Evolutionary conservation across 768 basidiomycete genomes (phyloP), one percentile per base, ranked within the genome.

Genomic region (Podaxis pistillaris): DNA sequence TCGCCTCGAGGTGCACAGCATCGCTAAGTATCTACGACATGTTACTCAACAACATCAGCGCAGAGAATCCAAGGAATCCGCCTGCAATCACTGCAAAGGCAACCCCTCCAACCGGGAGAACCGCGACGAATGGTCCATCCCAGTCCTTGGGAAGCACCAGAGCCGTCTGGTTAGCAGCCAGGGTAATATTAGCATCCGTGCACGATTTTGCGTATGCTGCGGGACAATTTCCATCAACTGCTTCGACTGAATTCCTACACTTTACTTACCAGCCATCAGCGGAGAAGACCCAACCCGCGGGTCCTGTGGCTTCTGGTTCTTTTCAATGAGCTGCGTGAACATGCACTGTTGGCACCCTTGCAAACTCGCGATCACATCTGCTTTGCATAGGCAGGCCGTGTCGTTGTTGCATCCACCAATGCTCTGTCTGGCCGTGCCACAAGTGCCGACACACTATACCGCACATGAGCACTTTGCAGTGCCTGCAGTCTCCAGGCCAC

Each of bases 331-430:
- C 61, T 75, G 74, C 46, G 73, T 70, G 69, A 88, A 86, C 80
- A 88, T 82, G 77, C 90, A 92, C 68, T 86, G 84, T 71, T 92
- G 82, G 74, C 89, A 89, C 37, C 68, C 55, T 1, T 78, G 73
- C 60, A 92, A 72, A 1, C 74, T 66, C 0, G 70, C 61, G 36
- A 84, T 77, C 2, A 81, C 81, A 7, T 63, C 68, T 13, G 73
- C 63, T 17, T 63, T 67, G 77, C 90, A 92, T 26, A 89, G 77
- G 70, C 90, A 91, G 19, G 65, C 63, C 37, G 81, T 72, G 64
- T 84, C 74, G 59, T 77, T 69, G 17, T 71, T 70, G 72, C 89
- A 90, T 24, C 68, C 72, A 68, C 79, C 63, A 44, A 78, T 65
- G 26, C 28, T 63, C 17, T 58, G 36, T 24, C 64, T 67, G 17